Conservation (phyloP, 2,329 filamentous ascomycete species). For the Taxawa tesnikishii region DNA sequence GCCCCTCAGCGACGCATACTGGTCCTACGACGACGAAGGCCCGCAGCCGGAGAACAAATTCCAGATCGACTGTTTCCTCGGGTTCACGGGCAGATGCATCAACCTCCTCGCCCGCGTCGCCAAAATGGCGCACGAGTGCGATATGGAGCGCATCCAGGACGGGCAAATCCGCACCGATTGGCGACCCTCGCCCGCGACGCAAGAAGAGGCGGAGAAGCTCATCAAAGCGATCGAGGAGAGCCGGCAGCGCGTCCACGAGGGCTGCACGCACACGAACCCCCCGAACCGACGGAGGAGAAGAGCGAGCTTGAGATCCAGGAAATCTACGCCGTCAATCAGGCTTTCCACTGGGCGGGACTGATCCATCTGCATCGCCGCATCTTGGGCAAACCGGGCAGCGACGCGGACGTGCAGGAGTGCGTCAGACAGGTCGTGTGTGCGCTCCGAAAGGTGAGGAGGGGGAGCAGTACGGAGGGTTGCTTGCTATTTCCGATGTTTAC, state of each 20-base stretch:
- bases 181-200: slow-evolving; percentile 44
- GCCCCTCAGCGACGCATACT: slow-evolving; percentile 28
- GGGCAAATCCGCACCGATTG: slow-evolving; percentile 41
- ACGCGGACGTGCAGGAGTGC: slow-evolving; percentile 49
- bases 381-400: slow-evolving; percentile 45
- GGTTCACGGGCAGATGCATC: slow-evolving; percentile 62
- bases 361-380: slow-evolving; percentile 66
- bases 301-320: too few species aligned
- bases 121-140: slow-evolving; percentile 56
- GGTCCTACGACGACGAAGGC: slow-evolving; percentile 35
- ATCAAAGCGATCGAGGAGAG: slow-evolving; percentile 49
- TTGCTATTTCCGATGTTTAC: slow-evolving; percentile 73
- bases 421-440: slow-evolving; percentile 52
- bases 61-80: slow-evolving; percentile 69
- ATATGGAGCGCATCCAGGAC: slow-evolving; percentile 50
- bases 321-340: slow-evolving; percentile 60
- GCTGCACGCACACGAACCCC: slow-evolving; percentile 29
- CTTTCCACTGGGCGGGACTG: slow-evolving; percentile 68
- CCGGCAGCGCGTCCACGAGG: slow-evolving; percentile 26
- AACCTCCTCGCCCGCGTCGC: slow-evolving; percentile 61
- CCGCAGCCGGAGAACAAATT: slow-evolving; percentile 32
- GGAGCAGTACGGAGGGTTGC: slow-evolving; percentile 62
- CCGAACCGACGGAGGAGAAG: too few species aligned
- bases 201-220: slow-evolving; percentile 46
- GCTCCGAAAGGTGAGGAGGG: slow-evolving; percentile 49